Percentiles rank a stretch among this genome's conserved stretches.
These are phyloP conservation scores for Dissophora ornata DNA, from an alignment of 192 early-diverging fungal genomes.

Conservation along the genomic window DNA sequence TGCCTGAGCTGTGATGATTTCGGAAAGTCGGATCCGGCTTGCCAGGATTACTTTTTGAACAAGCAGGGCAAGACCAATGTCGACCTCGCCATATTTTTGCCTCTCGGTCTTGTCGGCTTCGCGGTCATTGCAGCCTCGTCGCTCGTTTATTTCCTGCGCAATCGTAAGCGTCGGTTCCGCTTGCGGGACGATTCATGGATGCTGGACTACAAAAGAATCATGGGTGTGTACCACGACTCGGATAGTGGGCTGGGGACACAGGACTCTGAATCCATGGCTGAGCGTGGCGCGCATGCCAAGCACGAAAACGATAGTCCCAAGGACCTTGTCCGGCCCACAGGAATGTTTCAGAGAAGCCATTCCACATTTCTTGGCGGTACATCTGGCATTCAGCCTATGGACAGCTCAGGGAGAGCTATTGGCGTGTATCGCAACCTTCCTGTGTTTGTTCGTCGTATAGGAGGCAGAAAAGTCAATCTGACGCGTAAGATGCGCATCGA, in stretches of 20 bases:
- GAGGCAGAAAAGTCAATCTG: conserved; percentile 35
- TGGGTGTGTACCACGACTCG: conserved; percentile 40
- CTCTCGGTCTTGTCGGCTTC: conserved; percentile 22
- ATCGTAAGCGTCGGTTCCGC: conserved; percentile 24
- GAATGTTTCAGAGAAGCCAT: conserved; percentile 38
- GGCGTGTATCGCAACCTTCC: conserved; percentile 50
- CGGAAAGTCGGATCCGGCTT: conserved; percentile 8
- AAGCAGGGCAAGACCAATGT: conserved; percentile 10
- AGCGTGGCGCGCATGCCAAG: background rate
- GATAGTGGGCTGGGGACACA: conserved; percentile 36
- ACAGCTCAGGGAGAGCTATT: conserved; percentile 37
- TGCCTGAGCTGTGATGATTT: conserved; percentile 34
- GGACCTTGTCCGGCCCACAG: conserved; percentile 10
- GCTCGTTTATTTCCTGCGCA: conserved; percentile 13
- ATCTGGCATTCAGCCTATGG: conserved; percentile 43
- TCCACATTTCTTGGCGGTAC: conserved; percentile 45
- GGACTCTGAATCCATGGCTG: conserved; percentile 28
- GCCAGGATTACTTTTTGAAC: conserved; percentile 23
- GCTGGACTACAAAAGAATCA: conserved; percentile 45
- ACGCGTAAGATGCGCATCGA: conserved; percentile 33
- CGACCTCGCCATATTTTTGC: conserved; percentile 30
- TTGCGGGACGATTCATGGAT: conserved; percentile 50
- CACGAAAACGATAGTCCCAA: background rate
- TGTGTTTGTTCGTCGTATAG: conserved; percentile 52
- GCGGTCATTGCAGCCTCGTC: background rate